Evolutionary conservation across 768 basidiomycete genomes (phyloP), one percentile per base, ranked within the genome.

Genomic region (Phylloporus arenicola): DNA sequence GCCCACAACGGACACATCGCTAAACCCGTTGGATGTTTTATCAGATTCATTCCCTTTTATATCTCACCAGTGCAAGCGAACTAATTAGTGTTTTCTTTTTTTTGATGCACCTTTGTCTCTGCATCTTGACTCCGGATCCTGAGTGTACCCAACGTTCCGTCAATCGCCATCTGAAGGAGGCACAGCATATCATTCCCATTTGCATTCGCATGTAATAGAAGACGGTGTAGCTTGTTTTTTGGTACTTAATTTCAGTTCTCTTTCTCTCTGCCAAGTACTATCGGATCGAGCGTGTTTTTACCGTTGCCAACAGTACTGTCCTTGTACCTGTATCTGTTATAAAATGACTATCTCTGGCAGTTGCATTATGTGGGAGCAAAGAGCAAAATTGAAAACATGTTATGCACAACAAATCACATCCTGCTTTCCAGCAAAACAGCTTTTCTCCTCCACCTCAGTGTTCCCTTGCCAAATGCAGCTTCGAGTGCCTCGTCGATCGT

Each of bases 401-500:
- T 6, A 35, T n/a, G 7, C 9, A 19, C 39, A 49, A 24, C 6
- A 12, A 17, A 11, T 63, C 47, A 83, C 52, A 83, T 56, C 57
- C 82, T 68, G 55, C 78, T 79, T 64, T 83, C 79, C 27, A 83
- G 52, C 31, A 81, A 55, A 25, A 79, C 58, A 29, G 74, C 64
- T 19, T 74, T 73, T 53, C 75, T 73, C 49, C 82, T 74, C 88
- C 88, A 88, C 17, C 73, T 77, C 34, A 89, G 70, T 27, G 74
- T 74, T 19, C 80, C 80, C 61, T 80, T 76, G 14, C 89, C 89
- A 60, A 93, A 92, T 11, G 88, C 90, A 1, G 84, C 89, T 45
- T 89, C 85, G 30, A 94, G 71, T 1, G 83, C 89, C 64, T 94
- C 90, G 22, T 81, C 74, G 35, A 95, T 78, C 9, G 82, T 88